These are phyloP conservation scores for Leishmania amazonensis DNA, from an alignment of 208 protist genomes.

Conservation along the genomic window DNA sequence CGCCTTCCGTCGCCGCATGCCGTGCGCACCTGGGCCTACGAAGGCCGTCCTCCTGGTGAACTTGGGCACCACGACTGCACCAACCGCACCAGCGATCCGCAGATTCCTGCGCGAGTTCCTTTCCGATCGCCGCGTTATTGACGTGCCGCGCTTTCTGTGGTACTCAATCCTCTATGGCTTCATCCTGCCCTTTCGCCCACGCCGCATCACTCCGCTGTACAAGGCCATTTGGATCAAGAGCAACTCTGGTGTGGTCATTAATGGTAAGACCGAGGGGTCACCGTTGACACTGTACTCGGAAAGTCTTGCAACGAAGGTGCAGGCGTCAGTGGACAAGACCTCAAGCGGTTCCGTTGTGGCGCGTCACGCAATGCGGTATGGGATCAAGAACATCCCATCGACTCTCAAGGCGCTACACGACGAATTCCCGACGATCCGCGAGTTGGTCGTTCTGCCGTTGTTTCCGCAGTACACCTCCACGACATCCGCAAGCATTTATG, in stretches of 20 bases:
- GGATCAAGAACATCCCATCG: slow-evolving; percentile 23
- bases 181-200: slow-evolving; percentile 49
- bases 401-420: slow-evolving; percentile 16
- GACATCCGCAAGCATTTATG: slow-evolving; percentile 40
- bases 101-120: slow-evolving; percentile 39
- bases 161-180: slow-evolving; percentile 51
- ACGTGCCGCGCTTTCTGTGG: slow-evolving; percentile 46
- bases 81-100: slow-evolving; percentile 21
- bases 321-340: not conserved
- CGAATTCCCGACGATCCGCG: slow-evolving; percentile 13
- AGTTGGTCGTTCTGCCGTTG: slow-evolving; percentile 50
- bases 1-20: slow-evolving; percentile 5
- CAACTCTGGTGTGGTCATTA: slow-evolving; percentile 10
- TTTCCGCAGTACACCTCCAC: slow-evolving; percentile 71
- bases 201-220: slow-evolving; percentile 30
- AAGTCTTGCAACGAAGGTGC: slow-evolving; percentile 9
- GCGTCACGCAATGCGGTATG: slow-evolving; percentile 38
- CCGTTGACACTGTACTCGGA: slow-evolving; percentile 18
- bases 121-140: slow-evolving; percentile 47
- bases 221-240: slow-evolving; percentile 37
- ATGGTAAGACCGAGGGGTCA: slow-evolving; percentile 18
- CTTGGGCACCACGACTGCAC: slow-evolving; percentile 31
- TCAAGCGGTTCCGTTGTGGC: slow-evolving; percentile 19
- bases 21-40: not conserved
- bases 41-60: slow-evolving; percentile 50